A percentile compares a stretch with the other conserved stretches of the same genome.
These are phyloP conservation scores for Dendrobium officinale DNA, from an alignment of 106 monocot species.

Conservation along the genomic window DNA sequence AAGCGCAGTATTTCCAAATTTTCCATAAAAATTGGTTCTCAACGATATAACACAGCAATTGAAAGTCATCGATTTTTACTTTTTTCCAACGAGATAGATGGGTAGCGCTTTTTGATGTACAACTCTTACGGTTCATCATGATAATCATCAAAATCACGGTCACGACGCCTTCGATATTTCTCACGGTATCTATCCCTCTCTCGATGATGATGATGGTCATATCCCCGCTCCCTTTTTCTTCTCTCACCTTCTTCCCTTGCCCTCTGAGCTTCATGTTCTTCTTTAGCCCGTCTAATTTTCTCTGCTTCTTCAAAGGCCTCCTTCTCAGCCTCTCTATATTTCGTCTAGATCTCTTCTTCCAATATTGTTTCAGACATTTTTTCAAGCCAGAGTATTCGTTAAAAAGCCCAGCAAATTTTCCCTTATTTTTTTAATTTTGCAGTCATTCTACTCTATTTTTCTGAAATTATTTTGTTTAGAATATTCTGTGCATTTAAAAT, in stretches of 20 bases:
- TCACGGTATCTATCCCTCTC: conserved; percentile 58
- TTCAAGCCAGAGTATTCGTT: too few species aligned
- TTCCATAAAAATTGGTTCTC: neutral
- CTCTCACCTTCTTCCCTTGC: conserved; percentile 92
- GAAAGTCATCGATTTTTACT: too few species aligned
- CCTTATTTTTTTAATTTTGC: too few species aligned
- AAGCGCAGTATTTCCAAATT: neutral
- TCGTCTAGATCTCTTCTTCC: conserved; percentile 32
- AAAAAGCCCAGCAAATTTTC: too few species aligned
- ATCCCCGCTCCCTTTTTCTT: conserved; percentile 66
- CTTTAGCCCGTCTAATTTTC: conserved; percentile 35
- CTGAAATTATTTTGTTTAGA: too few species aligned
- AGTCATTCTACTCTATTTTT: too few species aligned
- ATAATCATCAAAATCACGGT: neutral
- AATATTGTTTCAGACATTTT: too few species aligned
- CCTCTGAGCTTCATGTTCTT: conserved; percentile 84
- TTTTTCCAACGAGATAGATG: neutral
- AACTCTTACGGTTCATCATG: neutral
- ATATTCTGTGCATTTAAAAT: too few species aligned
- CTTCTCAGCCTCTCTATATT: neutral
- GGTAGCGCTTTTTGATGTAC: neutral
- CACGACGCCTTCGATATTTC: conserved; percentile 41
- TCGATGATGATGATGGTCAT: conserved; percentile 42
- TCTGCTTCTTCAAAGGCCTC: too few species aligned
- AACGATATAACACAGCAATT: too few species aligned